Percentiles rank a stretch among this genome's conserved stretches.
phyloP scores from a whole-genome alignment of 371 early-diverging fungal species.

The Syncephalastrum monosporum region DNA sequence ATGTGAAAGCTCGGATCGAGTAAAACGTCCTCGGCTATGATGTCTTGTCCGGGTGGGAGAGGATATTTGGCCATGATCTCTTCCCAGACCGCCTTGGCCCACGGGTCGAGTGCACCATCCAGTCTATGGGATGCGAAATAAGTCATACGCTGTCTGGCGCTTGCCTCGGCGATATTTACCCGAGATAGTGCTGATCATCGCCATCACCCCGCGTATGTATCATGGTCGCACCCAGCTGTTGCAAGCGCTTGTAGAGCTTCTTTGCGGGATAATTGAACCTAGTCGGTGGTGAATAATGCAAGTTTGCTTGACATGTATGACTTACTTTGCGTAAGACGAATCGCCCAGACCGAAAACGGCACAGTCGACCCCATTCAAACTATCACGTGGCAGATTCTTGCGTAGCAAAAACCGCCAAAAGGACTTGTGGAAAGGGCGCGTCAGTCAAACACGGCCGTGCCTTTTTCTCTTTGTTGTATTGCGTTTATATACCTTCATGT shows the following conservation, averaged over 20 bases:
- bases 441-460: neutral
- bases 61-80: slow-evolving; percentile 60
- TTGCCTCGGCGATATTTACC: slow-evolving; percentile 45
- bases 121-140: slow-evolving; percentile 36
- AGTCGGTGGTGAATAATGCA: neutral
- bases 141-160: neutral
- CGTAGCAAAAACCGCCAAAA: slow-evolving; percentile 91
- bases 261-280: slow-evolving; percentile 96
- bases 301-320: neutral
- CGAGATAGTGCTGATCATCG: slow-evolving; percentile 97
- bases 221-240: slow-evolving; percentile 85
- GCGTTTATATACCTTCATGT: slow-evolving; percentile 73
- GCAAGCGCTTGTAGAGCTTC: slow-evolving; percentile 85
- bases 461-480: neutral
- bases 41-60: slow-evolving; percentile 46
- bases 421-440: slow-evolving; percentile 27
- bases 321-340: slow-evolving; percentile 85
- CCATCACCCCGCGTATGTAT: slow-evolving; percentile 83
- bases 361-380: slow-evolving; percentile 65
- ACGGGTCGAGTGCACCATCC: slow-evolving; percentile 87
- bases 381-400: slow-evolving; percentile 69
- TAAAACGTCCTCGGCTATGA: slow-evolving; percentile 58
- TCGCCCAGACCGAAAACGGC: slow-evolving; percentile 96
- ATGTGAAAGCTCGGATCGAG: slow-evolving; percentile 36
- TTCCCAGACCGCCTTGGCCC: slow-evolving; percentile 76